These are phyloP conservation scores for Colletotrichum eremochloae DNA, from an alignment of 2,329 filamentous ascomycete genomes.

Conservation along the genomic window DNA sequence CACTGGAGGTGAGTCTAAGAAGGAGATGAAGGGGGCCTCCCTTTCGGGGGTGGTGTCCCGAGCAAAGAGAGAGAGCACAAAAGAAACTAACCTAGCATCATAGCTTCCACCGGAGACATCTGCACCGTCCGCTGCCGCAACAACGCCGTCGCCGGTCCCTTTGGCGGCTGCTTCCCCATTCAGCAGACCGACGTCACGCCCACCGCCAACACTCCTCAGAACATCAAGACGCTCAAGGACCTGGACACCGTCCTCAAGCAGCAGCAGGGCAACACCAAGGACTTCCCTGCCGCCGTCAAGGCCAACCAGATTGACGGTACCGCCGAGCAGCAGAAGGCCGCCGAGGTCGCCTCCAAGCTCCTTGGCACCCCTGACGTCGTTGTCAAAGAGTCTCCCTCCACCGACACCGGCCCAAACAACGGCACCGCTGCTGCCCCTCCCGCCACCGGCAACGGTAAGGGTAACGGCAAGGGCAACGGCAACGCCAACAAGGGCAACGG, in stretches of 20 bases:
- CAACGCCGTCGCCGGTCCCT: conserved; percentile 68
- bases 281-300: conserved; percentile 57
- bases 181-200: conserved; percentile 63
- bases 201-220: conserved; percentile 58
- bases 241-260: conserved; percentile 61
- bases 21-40: no score
- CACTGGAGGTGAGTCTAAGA: conserved; percentile 60
- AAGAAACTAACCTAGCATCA: conserved; percentile 26
- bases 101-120: conserved; percentile 68
- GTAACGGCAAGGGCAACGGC: conserved; percentile 15
- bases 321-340: conserved; percentile 47
- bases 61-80: no score
- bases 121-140: conserved; percentile 73
- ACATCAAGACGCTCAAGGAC: conserved; percentile 61
- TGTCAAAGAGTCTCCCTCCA: conserved; percentile 48
- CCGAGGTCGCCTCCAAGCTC: conserved; percentile 56
- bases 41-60: no score
- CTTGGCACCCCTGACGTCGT: conserved; percentile 48
- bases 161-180: conserved; percentile 70
- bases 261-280: conserved; percentile 63
- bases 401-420: conserved; percentile 31
- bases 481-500: conserved; percentile 28
- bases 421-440: conserved; percentile 39
- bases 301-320: conserved; percentile 59
- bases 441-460: conserved; percentile 20